phyloP scores from a whole-genome alignment of 2,329 filamentous ascomycete species.

The Apiospora koreana region DNA sequence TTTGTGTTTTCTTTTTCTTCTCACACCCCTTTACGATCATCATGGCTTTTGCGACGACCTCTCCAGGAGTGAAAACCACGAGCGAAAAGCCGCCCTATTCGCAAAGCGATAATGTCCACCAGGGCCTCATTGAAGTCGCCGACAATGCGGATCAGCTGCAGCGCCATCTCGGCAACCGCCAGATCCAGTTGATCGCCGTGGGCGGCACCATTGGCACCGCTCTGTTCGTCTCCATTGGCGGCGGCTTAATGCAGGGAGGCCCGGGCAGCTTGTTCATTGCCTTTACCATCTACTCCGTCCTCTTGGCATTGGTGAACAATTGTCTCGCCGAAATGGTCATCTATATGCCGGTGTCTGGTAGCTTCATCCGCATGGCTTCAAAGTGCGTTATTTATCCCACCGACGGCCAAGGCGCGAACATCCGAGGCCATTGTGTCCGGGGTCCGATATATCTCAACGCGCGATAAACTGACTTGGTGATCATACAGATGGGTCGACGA shows the following conservation, averaged over 20 bases:
- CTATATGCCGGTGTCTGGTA: conserved; percentile 63
- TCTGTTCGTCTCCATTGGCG: conserved; percentile 59
- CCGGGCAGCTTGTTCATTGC: conserved; percentile 55
- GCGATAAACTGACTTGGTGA: neutral
- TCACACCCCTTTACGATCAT: neutral
- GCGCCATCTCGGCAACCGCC: conserved; percentile 18
- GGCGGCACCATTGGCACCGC: conserved; percentile 56
- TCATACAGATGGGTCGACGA: conserved; percentile 55
- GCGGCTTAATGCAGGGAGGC: conserved; percentile 47
- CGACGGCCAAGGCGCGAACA: neutral
- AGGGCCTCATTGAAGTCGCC: conserved; percentile 9
- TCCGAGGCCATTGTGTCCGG: neutral
- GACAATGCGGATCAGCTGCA: conserved; percentile 15
- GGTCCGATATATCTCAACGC: neutral
- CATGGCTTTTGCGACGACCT: neutral
- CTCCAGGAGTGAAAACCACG: neutral
- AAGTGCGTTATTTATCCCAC: conserved; percentile 37
- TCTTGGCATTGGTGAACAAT: conserved; percentile 66
- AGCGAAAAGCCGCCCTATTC: neutral
- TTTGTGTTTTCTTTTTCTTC: neutral
- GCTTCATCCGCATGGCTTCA: conserved; percentile 65
- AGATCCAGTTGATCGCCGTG: conserved; percentile 57
- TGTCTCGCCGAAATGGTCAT: conserved; percentile 65
- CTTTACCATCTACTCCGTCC: conserved; percentile 52
- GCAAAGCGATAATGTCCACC: neutral